These are phyloP conservation scores for Hirsutella rhossiliensis DNA, from an alignment of 2,329 filamentous ascomycete species.

Conservation along the genomic window DNA sequence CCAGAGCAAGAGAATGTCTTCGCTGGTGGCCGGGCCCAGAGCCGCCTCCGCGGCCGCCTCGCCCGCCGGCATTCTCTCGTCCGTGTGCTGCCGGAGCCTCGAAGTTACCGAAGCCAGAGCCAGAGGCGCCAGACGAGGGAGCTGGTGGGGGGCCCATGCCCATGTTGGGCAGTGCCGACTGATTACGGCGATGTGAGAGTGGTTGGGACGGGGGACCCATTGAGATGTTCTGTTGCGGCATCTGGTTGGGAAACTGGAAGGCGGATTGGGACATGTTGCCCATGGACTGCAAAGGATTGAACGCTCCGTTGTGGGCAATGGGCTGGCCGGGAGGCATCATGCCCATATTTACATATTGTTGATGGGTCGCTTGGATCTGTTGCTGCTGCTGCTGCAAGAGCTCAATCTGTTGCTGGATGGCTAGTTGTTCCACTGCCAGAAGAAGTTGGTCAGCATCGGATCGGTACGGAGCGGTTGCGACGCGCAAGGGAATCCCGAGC, in stretches of 20 bases:
- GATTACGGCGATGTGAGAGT: slow-evolving; percentile 88
- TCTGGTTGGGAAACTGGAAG: slow-evolving; percentile 81
- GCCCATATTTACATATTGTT: slow-evolving; percentile 96
- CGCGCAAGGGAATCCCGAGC: neutral
- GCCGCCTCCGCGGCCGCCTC: slow-evolving; percentile 58
- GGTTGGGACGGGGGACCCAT: slow-evolving; percentile 70
- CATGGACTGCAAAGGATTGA: slow-evolving; percentile 73
- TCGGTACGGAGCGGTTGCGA: neutral
- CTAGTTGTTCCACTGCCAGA: slow-evolving; percentile 79
- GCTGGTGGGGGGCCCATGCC: slow-evolving; percentile 80
- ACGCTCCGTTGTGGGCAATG: slow-evolving; percentile 57
- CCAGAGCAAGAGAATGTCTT: slow-evolving; percentile 85
- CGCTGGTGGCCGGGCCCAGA: slow-evolving; percentile 74
- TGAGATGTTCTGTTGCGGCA: slow-evolving; percentile 59
- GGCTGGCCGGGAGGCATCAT: slow-evolving; percentile 77
- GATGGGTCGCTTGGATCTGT: slow-evolving; percentile 89
- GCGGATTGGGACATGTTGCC: slow-evolving; percentile 66
- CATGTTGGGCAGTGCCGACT: slow-evolving; percentile 90
- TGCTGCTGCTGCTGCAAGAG: slow-evolving; percentile 95
- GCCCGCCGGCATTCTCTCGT: slow-evolving; percentile 30
- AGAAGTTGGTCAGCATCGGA: slow-evolving; percentile 2
- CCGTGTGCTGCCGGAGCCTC: slow-evolving; percentile 38
- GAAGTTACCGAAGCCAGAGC: slow-evolving; percentile 67
- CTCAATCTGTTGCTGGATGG: slow-evolving; percentile 96
- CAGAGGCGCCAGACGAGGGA: slow-evolving; percentile 81